A percentile compares a stretch with the other conserved stretches of the same genome.
Evolutionary conservation across 495 filamentous ascomycete species (phyloP).

Genomic region (Penicillium silybi): DNA sequence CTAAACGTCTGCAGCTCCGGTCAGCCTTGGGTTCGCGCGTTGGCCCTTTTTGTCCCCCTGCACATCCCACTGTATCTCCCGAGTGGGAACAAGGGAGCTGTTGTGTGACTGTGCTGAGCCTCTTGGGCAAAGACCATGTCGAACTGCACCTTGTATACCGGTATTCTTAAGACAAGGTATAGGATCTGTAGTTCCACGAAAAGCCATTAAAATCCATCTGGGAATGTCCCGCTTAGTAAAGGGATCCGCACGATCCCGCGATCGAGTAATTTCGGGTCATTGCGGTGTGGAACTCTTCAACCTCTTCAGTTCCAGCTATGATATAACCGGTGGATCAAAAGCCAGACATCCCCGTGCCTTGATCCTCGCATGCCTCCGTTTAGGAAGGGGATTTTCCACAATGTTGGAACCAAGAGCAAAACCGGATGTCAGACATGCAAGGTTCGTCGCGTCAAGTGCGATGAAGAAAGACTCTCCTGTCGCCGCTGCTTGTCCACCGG

Average conservation of each 20-base stretch:
- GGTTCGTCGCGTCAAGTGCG: slow-evolving; percentile 5
- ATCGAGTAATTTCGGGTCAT: not conserved
- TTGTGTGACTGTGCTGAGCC: not conserved
- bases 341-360: not conserved
- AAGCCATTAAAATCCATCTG: no score
- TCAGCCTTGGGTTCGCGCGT: not conserved
- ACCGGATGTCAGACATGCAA: not conserved
- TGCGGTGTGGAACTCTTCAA: not conserved
- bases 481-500: slow-evolving; percentile 6
- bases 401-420: not conserved
- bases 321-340: not conserved
- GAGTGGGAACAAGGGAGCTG: not conserved
- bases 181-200: no score
- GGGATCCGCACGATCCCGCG: not conserved
- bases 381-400: no score
- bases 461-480: slow-evolving; percentile 4
- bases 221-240: not conserved
- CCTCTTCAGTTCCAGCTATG: not conserved
- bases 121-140: not conserved
- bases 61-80: not conserved
- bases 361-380: not conserved
- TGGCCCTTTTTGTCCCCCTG: not conserved
- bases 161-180: not conserved
- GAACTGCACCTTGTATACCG: not conserved
- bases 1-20: not conserved